Evolutionary conservation across 2,329 filamentous ascomycete species (phyloP).

Genomic region (Stemphylium beticola): DNA sequence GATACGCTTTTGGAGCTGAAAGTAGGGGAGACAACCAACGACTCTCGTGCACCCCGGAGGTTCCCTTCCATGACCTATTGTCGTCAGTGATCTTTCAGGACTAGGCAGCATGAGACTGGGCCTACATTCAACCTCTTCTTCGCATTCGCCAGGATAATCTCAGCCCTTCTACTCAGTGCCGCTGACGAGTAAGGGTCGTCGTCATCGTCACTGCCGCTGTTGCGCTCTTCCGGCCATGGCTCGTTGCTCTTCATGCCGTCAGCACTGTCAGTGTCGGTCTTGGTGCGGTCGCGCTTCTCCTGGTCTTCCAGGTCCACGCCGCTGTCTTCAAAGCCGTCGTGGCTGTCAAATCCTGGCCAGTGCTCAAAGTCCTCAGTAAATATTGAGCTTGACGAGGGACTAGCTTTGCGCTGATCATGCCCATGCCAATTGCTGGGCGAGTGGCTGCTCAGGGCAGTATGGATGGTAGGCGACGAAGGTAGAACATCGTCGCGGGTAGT

Average conservation of each 20-base stretch:
- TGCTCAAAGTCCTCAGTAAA: constrained; percentile 54
- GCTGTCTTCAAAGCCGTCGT: constrained; percentile 41
- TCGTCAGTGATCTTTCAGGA: constrained; percentile 29
- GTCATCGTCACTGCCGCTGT: constrained; percentile 51
- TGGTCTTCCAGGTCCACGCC: constrained; percentile 44
- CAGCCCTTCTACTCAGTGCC: constrained; percentile 67
- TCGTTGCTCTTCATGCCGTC: constrained; percentile 48
- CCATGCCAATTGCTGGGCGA: constrained; percentile 21
- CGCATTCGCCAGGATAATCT: constrained; percentile 90
- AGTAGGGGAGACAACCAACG: constrained; percentile 62
- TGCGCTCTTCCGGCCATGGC: constrained; percentile 44
- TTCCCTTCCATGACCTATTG: constrained; percentile 91
- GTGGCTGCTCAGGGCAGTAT: constrained; percentile 27
- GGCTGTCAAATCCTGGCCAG: constrained; percentile 47
- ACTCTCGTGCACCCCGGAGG: constrained; percentile 76
- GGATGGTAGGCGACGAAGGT: constrained; percentile 45
- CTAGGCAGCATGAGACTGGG: constrained; percentile 1
- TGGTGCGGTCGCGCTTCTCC: constrained; percentile 40
- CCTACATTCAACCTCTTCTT: constrained; percentile 86
- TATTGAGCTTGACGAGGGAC: constrained; percentile 50
- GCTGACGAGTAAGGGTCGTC: constrained; percentile 73
- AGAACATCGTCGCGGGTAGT: constrained; percentile 29
- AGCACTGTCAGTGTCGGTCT: constrained; percentile 40
- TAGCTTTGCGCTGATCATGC: constrained; percentile 36
- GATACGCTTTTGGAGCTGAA: constrained; percentile 51